These are phyloP conservation scores for Jatropha podagrica DNA, from an alignment of 441 rosid species.

Conservation along the genomic window DNA sequence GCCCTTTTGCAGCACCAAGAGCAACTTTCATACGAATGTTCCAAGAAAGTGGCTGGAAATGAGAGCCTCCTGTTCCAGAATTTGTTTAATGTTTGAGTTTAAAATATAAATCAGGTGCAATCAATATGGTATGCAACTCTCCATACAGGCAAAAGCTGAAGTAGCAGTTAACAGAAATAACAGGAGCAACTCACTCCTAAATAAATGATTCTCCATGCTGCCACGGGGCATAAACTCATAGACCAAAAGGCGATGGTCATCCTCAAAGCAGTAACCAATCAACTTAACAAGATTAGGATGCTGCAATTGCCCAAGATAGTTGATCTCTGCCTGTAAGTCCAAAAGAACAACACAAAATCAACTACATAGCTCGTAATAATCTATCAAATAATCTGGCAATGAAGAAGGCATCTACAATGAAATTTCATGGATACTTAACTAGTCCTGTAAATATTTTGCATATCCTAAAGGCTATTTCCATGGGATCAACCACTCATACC, in stretches of 20 bases:
- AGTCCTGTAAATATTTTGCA: not conserved
- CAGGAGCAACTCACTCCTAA: conserved; percentile 54
- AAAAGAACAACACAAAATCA: conserved; percentile 5
- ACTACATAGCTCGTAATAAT: not conserved
- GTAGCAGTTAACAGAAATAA: not conserved
- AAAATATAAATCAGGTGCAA: not conserved
- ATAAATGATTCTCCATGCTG: conserved; percentile 83
- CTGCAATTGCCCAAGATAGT: conserved; percentile 69
- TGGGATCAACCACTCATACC: not conserved
- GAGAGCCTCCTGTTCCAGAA: conserved; percentile 56
- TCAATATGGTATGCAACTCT: not conserved
- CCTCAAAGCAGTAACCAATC: conserved; percentile 80
- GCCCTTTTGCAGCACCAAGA: conserved; percentile 79
- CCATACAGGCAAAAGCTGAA: not conserved
- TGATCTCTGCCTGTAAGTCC: conserved; percentile 62
- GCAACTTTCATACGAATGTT: conserved; percentile 68
- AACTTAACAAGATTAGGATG: conserved; percentile 78
- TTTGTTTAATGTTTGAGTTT: not conserved
- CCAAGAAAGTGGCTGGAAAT: conserved; percentile 76
- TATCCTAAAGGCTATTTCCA: not conserved
- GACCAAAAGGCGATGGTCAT: conserved; percentile 71
- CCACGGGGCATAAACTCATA: conserved; percentile 88
- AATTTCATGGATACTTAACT: not conserved
- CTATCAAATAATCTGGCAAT: not conserved
- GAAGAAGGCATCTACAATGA: not conserved